phyloP scores from a whole-genome alignment of 768 basidiomycete genomes.

The Rhodotorula diobovata region DNA sequence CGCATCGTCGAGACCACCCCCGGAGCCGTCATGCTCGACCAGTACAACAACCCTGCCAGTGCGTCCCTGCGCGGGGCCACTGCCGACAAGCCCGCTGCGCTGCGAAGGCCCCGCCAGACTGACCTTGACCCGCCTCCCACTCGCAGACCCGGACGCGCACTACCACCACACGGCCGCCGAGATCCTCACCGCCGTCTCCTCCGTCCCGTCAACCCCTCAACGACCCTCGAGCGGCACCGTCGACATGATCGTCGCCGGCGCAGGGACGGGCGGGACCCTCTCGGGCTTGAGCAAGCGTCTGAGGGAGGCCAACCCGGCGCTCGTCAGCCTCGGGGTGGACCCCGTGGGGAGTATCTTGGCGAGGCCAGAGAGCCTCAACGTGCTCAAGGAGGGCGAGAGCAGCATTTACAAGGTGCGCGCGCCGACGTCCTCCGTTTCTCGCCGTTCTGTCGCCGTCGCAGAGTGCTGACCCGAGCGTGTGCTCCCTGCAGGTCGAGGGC shows the following conservation, averaged over 20 bases:
- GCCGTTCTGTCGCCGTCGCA: too few relatives aligned
- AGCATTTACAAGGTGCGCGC: conserved; percentile 54
- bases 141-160: conserved; percentile 58
- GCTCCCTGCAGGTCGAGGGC: conserved; percentile 63
- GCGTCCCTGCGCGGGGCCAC: conserved; percentile 48
- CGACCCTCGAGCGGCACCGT: conserved; percentile 57
- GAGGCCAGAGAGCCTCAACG: conserved; percentile 62
- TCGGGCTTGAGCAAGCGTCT: conserved; percentile 78
- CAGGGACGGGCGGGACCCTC: conserved; percentile 92
- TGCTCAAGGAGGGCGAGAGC: conserved; percentile 50
- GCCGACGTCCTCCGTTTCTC: too few relatives aligned
- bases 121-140: neutral
- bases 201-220: conserved; percentile 76
- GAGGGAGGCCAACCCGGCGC: conserved; percentile 72
- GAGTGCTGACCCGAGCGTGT: neutral
- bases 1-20: conserved; percentile 73
- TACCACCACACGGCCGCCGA: conserved; percentile 86
- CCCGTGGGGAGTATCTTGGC: conserved; percentile 93
- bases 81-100: too few relatives aligned
- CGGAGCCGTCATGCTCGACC: conserved; percentile 82
- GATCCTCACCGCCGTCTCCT: conserved; percentile 77
- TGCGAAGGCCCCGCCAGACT: too few relatives aligned
- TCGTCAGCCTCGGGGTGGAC: conserved; percentile 78
- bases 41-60: conserved; percentile 68
- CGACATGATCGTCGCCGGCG: conserved; percentile 74